Percentiles rank a stretch among this genome's conserved stretches.
These are phyloP conservation scores for Leishmania martiniquensis DNA, from an alignment of 208 protist genomes.

Conservation along the genomic window DNA sequence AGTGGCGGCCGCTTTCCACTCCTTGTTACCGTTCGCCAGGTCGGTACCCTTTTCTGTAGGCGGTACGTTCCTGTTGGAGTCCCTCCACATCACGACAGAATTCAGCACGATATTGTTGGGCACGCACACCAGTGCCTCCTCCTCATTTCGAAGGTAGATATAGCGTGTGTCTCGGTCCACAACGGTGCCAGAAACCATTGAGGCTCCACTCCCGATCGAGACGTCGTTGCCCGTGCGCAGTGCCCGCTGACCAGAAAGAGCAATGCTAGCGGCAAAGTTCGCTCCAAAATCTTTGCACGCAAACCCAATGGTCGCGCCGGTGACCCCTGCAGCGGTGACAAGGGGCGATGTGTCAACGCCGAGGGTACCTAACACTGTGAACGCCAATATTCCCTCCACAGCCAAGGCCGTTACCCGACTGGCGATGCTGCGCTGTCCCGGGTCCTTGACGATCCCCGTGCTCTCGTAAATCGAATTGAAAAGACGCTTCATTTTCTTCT, in stretches of 20 bases:
- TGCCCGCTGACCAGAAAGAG: conserved; percentile 59
- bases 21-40: conserved; percentile 27
- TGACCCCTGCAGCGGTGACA: conserved; percentile 76
- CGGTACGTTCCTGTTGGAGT: conserved; percentile 5
- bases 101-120: conserved; percentile 82
- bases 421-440: conserved; percentile 74
- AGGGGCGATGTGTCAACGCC: conserved; percentile 80
- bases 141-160: conserved; percentile 64
- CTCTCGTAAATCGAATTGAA: conserved; percentile 74
- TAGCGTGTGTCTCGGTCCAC: conserved; percentile 85
- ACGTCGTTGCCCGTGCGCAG: conserved; percentile 66
- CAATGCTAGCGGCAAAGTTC: conserved; percentile 85
- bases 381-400: conserved; percentile 58
- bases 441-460: conserved; percentile 71
- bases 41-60: not conserved
- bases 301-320: conserved; percentile 85
- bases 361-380: conserved; percentile 72
- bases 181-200: conserved; percentile 50
- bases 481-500: conserved; percentile 66
- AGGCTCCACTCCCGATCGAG: conserved; percentile 56
- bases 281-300: conserved; percentile 83
- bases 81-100: conserved; percentile 67
- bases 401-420: conserved; percentile 58
- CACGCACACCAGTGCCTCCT: conserved; percentile 55
- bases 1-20: conserved; percentile 34